Percentiles rank a stretch among this genome's conserved stretches.
These are phyloP conservation scores for Chlamydomonas incerta DNA, from an alignment of 139 green algal species.

Conservation along the genomic window DNA sequence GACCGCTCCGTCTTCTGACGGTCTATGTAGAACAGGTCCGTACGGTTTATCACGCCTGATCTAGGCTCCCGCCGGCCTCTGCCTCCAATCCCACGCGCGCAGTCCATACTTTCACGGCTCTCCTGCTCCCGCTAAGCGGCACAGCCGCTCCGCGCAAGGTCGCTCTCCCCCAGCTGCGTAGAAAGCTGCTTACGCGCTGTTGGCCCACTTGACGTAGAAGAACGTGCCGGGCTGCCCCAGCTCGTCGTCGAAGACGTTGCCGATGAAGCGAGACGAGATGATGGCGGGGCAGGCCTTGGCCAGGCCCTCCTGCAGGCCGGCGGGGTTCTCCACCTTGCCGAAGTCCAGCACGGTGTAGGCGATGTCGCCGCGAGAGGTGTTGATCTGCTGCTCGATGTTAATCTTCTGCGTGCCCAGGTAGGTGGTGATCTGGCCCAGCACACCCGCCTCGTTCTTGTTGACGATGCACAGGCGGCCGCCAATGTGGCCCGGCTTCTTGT, in stretches of 20 bases:
- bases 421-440: conserved; percentile 71
- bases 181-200: not conserved
- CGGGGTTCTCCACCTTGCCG: conserved; percentile 50
- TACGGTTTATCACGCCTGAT: too few species aligned
- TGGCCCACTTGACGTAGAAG: conserved; percentile 61
- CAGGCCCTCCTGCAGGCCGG: conserved; percentile 46
- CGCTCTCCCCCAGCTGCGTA: too few species aligned
- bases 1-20: too few species aligned
- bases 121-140: too few species aligned
- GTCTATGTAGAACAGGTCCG: too few species aligned
- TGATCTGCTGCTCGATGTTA: conserved; percentile 74
- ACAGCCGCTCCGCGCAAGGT: too few species aligned
- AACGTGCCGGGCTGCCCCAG: conserved; percentile 63
- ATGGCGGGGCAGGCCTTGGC: conserved; percentile 48
- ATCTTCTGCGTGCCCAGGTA: conserved; percentile 52
- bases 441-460: conserved; percentile 64
- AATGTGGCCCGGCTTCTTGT: conserved; percentile 52
- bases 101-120: too few species aligned
- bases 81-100: too few species aligned
- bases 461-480: conserved; percentile 65
- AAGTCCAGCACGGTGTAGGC: conserved; percentile 72
- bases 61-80: too few species aligned
- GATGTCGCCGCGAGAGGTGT: conserved; percentile 62
- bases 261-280: conserved; percentile 66
- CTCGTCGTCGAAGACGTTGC: conserved; percentile 60